Evolutionary conservation across 495 filamentous ascomycete genomes (phyloP), one percentile per base, ranked within the genome.

Genomic region (Daldinia childiae): DNA sequence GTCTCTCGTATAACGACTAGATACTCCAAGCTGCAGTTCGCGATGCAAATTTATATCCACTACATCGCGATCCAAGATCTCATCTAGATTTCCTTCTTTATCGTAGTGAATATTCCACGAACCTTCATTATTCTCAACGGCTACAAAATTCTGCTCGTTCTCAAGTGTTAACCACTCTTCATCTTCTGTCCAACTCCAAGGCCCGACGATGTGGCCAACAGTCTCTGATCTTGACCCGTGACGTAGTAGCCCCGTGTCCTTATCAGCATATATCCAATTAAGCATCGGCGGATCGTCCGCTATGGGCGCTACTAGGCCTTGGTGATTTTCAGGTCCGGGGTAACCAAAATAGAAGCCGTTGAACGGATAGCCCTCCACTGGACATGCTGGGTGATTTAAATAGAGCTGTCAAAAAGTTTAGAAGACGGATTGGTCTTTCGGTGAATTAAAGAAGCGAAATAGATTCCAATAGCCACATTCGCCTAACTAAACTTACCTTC

Each of bases 211-310:
- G 67, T 89, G 83, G 0, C 82, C 81, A 71, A 80, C 24, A 59
- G 79, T 84, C 50, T 82, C 83, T 60, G 80, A 79, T 32, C 82
- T 81, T 3, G 82, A 78, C 0, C 87, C 87, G 68, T 89, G 86
- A 65, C 83, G 84, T 43, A 90, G 77, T 70, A 87, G 75, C 60
- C 83, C 79, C 30, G 80, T 87, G 68, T 86, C 85, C 66, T 84
- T 82, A 79, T 89, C 86, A 64, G 87, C 83, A 62, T 86, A 90
- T 11, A 90, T 85, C 88, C 88, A 90, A 79, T 89, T 88, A 29
- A 90, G 82, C 81, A 86, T 83, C 17, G 88, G 88, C 4, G 87
- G 87, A 64, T 88, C 85, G 59, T 87, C 87, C 0, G 78, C 77
- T 70, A 89, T 86, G 50, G 84, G 84, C 34, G 86, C 85, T 62